Conservation (phyloP, 495 filamentous ascomycete genomes). For the Trichoderma gamsii region DNA sequence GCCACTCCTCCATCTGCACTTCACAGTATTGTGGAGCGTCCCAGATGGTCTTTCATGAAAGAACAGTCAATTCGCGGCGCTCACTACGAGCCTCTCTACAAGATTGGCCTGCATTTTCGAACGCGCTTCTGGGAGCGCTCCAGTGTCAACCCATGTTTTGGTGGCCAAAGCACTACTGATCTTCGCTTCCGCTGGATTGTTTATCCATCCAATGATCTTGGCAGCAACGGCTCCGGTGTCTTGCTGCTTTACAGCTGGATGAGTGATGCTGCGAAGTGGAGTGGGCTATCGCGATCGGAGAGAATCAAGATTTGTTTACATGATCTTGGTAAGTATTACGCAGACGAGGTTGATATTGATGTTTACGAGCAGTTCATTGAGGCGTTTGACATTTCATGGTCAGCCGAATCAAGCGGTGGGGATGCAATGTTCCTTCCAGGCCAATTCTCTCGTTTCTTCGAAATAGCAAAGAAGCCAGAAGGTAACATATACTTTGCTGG, state of each 20-base stretch:
- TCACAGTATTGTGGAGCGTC: conserved; percentile 12
- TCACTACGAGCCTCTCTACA: conserved; percentile 19
- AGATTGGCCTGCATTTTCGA: conserved; percentile 21
- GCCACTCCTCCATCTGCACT: conserved; percentile 13
- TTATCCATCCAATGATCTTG: conserved; percentile 22
- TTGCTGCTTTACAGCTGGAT: conserved; percentile 17
- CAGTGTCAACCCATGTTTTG: conserved; percentile 16
- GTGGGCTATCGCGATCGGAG: conserved; percentile 16
- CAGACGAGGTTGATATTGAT: conserved; percentile 19
- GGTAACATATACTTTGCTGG: conserved; percentile 23
- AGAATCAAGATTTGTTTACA: conserved; percentile 19
- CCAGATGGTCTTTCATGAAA: conserved; percentile 17
- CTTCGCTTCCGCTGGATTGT: conserved; percentile 24
- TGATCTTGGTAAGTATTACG: conserved; percentile 18
- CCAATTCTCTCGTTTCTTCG: conserved; percentile 17
- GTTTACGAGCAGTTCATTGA: conserved; percentile 21
- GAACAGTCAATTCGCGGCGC: conserved; percentile 15
- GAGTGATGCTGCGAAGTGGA: conserved; percentile 16
- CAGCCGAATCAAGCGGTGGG: conserved; percentile 17
- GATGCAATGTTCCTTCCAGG: conserved; percentile 20
- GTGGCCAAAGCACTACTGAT: conserved; percentile 18
- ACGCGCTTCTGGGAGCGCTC: conserved; percentile 23
- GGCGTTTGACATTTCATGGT: conserved; percentile 20
- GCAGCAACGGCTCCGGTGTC: conserved; percentile 19
- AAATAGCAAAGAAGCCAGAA: conserved; percentile 20